Conservation (phyloP, 2,329 filamentous ascomycete species). For the Neocucurbitaria cava region DNA sequence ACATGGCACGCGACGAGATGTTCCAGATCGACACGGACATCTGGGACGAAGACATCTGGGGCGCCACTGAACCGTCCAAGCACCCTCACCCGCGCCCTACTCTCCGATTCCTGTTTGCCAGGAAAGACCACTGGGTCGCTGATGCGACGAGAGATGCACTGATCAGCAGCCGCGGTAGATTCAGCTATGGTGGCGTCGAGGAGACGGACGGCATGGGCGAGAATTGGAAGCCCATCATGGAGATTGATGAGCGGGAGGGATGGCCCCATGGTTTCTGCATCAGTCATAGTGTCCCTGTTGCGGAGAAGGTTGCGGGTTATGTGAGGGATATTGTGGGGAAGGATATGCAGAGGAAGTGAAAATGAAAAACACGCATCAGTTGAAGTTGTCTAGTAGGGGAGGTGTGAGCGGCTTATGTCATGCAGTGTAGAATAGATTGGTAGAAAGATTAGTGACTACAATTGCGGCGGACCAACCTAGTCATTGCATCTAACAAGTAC, state of each 20-base stretch:
- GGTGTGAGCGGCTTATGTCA: too few relatives aligned
- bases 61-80: constrained; percentile 45
- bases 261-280: constrained; percentile 68
- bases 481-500: neutral
- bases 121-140: constrained; percentile 68
- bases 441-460: neutral
- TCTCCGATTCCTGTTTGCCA: constrained; percentile 66
- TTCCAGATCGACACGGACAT: constrained; percentile 61
- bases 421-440: too few relatives aligned
- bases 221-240: constrained; percentile 58
- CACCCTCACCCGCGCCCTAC: constrained; percentile 50
- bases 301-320: constrained; percentile 59
- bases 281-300: constrained; percentile 56
- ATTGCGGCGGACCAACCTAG: neutral
- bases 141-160: constrained; percentile 64
- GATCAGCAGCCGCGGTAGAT: constrained; percentile 43
- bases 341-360: constrained; percentile 22
- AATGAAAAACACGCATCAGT: neutral
- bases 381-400: too few relatives aligned
- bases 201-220: constrained; percentile 31
- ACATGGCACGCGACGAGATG: constrained; percentile 67
- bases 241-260: constrained; percentile 61
- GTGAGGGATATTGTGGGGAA: constrained; percentile 51
- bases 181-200: constrained; percentile 18
- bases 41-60: constrained; percentile 68